A percentile compares a stretch with the other conserved stretches of the same genome.
phyloP scores from a whole-genome alignment of 371 early-diverging fungal species.

The Gilbertella persicaria region DNA sequence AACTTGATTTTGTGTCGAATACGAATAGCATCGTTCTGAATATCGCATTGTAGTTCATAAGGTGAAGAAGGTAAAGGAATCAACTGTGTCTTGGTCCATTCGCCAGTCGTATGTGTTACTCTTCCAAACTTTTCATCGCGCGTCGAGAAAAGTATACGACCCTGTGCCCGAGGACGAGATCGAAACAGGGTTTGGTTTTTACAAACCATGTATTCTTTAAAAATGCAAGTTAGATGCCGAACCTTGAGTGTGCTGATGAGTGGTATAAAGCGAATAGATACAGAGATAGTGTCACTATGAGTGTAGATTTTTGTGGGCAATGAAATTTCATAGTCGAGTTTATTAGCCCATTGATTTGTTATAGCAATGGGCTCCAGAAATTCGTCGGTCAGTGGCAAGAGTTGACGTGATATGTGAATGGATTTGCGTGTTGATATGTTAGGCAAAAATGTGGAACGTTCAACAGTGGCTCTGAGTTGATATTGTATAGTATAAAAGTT shows the following conservation, averaged over 20 bases:
- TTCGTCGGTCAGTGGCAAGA: constrained; percentile 24
- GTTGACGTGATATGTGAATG: constrained; percentile 32
- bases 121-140: constrained; percentile 28
- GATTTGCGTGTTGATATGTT: constrained; percentile 18
- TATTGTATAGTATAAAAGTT: constrained; percentile 41
- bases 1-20: constrained; percentile 43
- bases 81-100: constrained; percentile 30
- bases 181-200: constrained; percentile 25
- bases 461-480: constrained; percentile 39
- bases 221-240: constrained; percentile 32
- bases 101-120: constrained; percentile 1
- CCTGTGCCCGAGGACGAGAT: constrained; percentile 33
- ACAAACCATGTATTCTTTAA: constrained; percentile 46
- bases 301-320: constrained; percentile 38
- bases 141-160: constrained; percentile 32
- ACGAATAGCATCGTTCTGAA: constrained; percentile 37
- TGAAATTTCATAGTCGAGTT: constrained; percentile 45
- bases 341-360: constrained; percentile 41
- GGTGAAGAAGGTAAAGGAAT: constrained; percentile 28
- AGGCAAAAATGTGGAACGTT: constrained; percentile 39
- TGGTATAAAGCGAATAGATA: constrained; percentile 38
- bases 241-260: constrained; percentile 27
- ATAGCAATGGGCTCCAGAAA: constrained; percentile 40
- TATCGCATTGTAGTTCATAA: constrained; percentile 37
- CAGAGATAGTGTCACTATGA: constrained; percentile 42